Conservation (phyloP, 2,329 filamentous ascomycete species). For the Phoma sp. region DNA sequence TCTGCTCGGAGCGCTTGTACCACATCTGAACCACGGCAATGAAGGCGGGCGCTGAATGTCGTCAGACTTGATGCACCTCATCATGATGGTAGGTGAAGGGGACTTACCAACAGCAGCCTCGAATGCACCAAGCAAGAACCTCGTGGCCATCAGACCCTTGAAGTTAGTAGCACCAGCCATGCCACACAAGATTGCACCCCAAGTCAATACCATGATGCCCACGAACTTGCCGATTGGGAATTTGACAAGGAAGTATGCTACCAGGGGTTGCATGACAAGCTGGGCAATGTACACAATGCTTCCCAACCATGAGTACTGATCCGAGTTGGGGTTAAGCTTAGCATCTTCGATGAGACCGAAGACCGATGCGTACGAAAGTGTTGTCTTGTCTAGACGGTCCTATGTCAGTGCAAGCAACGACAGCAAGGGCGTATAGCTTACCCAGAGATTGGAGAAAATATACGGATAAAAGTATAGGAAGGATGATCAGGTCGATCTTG, state of each 20-base stretch:
- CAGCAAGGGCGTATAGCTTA: neutral
- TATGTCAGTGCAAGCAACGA: neutral
- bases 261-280: slow-evolving; percentile 59
- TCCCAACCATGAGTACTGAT: slow-evolving; percentile 61
- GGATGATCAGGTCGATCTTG: slow-evolving; percentile 57
- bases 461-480: slow-evolving; percentile 63
- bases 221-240: slow-evolving; percentile 67
- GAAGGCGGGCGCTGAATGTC: slow-evolving; percentile 38
- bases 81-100: too few relatives aligned
- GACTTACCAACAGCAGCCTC: slow-evolving; percentile 60
- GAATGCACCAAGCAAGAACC: slow-evolving; percentile 71
- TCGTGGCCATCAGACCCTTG: slow-evolving; percentile 63
- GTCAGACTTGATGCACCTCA: slow-evolving; percentile 2
- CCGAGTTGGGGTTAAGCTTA: slow-evolving; percentile 56
- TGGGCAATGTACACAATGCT: slow-evolving; percentile 62
- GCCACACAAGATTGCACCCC: slow-evolving; percentile 64
- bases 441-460: slow-evolving; percentile 62
- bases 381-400: slow-evolving; percentile 64
- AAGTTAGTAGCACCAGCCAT: slow-evolving; percentile 69
- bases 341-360: slow-evolving; percentile 68
- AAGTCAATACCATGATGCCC: slow-evolving; percentile 58
- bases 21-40: slow-evolving; percentile 56
- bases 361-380: slow-evolving; percentile 65
- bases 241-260: slow-evolving; percentile 63
- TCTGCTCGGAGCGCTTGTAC: slow-evolving; percentile 66